Conservation (phyloP, 2,329 filamentous ascomycete genomes). For the Apiospora kogelbergensis region DNA sequence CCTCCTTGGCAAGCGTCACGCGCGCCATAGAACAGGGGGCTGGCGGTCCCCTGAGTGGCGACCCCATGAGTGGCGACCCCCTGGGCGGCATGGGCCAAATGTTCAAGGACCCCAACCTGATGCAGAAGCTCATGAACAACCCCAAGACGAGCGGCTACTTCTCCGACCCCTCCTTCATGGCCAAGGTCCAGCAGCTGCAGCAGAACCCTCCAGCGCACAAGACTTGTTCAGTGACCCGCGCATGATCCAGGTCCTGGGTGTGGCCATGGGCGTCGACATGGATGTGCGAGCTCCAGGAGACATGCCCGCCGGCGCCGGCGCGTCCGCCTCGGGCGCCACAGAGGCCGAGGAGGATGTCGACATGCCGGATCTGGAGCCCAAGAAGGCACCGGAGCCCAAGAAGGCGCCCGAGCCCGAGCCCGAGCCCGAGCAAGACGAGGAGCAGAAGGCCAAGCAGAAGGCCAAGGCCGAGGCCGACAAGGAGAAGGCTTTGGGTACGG, state of each 20-base stretch:
- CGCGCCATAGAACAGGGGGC: slow-evolving; percentile 83
- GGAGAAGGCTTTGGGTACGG: slow-evolving; percentile 91
- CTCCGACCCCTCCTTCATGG: slow-evolving; percentile 84
- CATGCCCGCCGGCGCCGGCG: slow-evolving; percentile 27
- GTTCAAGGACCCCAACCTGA: slow-evolving; percentile 89
- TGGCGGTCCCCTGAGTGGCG: too few species aligned
- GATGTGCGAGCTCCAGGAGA: slow-evolving; percentile 52
- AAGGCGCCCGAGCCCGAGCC: slow-evolving; percentile 57
- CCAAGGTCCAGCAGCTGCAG: slow-evolving; percentile 79
- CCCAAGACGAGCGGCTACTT: slow-evolving; percentile 87
- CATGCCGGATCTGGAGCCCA: slow-evolving; percentile 67
- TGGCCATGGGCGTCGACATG: slow-evolving; percentile 93
- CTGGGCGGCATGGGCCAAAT: slow-evolving; percentile 80
- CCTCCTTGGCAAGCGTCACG: slow-evolving; percentile 79
- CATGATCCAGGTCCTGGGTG: slow-evolving; percentile 91
- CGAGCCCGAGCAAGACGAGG: slow-evolving; percentile 74
- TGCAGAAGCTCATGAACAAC: slow-evolving; percentile 88
- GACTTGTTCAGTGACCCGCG: slow-evolving; percentile 85
- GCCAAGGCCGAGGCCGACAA: slow-evolving; percentile 91
- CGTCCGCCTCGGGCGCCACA: slow-evolving; percentile 27
- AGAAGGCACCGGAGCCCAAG: slow-evolving; percentile 53
- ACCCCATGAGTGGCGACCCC: slow-evolving; percentile 58
- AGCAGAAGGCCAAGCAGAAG: slow-evolving; percentile 79
- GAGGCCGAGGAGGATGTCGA: slow-evolving; percentile 69
- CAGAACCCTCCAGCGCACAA: slow-evolving; percentile 74